These are phyloP conservation scores for Fraxinus anomala DNA, from an alignment of 257 asterid genomes.

Conservation along the genomic window DNA sequence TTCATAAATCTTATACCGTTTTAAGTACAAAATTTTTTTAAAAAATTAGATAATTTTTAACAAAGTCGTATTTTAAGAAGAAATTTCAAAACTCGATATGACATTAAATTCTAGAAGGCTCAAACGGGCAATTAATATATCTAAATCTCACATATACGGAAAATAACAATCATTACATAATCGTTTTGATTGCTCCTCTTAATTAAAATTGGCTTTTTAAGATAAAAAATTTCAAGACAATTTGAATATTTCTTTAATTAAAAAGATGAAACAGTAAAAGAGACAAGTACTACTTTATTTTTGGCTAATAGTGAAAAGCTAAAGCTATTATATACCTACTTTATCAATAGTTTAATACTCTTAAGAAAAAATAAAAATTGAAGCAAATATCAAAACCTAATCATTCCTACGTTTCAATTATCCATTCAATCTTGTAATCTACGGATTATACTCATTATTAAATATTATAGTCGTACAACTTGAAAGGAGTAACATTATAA, in stretches of 20 bases:
- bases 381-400: not conserved
- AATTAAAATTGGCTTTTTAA: too few species aligned
- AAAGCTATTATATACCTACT: not conserved
- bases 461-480: not conserved
- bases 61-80: too few species aligned
- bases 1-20: too few species aligned
- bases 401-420: not conserved
- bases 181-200: too few species aligned
- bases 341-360: not conserved
- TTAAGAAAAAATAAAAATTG: not conserved
- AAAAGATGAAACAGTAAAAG: not conserved
- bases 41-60: too few species aligned
- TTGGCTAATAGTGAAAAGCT: conserved; percentile 1
- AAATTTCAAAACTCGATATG: too few species aligned
- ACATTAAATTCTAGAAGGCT: too few species aligned
- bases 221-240: too few species aligned
- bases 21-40: too few species aligned
- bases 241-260: not conserved
- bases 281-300: not conserved
- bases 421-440: not conserved
- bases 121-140: too few species aligned
- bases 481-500: not conserved
- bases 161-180: too few species aligned
- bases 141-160: too few species aligned
- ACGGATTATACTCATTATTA: not conserved